Conservation (phyloP, 768 basidiomycete species). For the Macrolepiota albuminosa region DNA sequence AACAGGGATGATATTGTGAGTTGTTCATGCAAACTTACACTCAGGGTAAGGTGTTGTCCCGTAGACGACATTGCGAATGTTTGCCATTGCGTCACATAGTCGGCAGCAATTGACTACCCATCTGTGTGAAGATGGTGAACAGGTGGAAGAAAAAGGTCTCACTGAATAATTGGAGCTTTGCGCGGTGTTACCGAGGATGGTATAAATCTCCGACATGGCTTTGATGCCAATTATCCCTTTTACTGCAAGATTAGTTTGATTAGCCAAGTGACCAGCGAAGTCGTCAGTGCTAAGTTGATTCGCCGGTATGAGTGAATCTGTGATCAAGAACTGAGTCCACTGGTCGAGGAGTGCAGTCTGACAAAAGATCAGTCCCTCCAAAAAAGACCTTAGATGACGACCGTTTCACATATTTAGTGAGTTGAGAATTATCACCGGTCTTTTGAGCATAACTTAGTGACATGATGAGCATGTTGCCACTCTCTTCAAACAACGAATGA, state of each 20-base stretch:
- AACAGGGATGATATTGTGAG: no score
- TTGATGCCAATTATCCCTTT: constrained; percentile 67
- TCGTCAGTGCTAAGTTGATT: constrained; percentile 55
- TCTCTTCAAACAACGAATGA: constrained; percentile 35
- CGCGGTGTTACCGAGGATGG: constrained; percentile 33
- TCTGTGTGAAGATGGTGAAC: background rate
- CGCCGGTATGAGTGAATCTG: constrained; percentile 45
- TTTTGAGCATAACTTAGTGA: constrained; percentile 55
- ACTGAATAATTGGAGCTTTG: constrained; percentile 41
- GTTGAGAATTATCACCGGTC: constrained; percentile 45
- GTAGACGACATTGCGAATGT: constrained; percentile 45
- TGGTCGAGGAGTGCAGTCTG: constrained; percentile 45
- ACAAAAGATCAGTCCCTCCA: background rate
- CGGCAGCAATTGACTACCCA: constrained; percentile 46
- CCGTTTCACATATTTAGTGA: constrained; percentile 37
- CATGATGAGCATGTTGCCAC: constrained; percentile 75
- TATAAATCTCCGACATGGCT: constrained; percentile 56
- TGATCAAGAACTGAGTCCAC: constrained; percentile 62
- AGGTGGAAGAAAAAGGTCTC: constrained; percentile 8
- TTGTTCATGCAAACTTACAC: constrained; percentile 25
- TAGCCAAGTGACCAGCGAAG: constrained; percentile 48
- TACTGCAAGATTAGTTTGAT: constrained; percentile 68
- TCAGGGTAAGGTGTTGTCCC: constrained; percentile 49
- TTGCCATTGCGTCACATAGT: constrained; percentile 54
- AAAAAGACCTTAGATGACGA: constrained; percentile 11